Evolutionary conservation across 2,329 filamentous ascomycete species (phyloP).

Genomic region (Ceratocystis huliohia): DNA sequence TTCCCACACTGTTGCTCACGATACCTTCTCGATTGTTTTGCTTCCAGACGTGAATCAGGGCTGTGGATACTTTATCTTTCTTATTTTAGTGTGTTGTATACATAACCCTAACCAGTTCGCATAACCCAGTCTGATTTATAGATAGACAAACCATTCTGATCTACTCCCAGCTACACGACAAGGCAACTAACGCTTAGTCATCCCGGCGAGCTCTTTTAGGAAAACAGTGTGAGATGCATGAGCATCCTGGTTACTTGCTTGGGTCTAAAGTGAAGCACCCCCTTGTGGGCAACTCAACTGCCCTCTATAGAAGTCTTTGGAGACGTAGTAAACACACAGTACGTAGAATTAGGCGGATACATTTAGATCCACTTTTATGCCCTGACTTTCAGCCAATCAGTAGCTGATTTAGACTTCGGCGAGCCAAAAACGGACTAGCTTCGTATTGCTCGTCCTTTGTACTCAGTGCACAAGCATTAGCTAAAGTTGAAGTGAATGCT

Average conservation of each 20-base stretch:
- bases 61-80: no score
- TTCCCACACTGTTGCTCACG: no score
- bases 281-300: background rate
- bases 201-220: conserved; percentile 18
- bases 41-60: background rate
- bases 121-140: no score
- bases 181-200: conserved; percentile 10
- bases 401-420: conserved; percentile 3
- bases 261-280: no score
- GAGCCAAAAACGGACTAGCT: conserved; percentile 21
- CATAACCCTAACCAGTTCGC: no score
- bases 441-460: conserved; percentile 12
- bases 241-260: no score
- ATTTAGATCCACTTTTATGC: background rate
- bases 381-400: conserved; percentile 11
- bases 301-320: background rate
- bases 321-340: background rate
- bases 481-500: no score
- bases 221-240: background rate
- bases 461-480: no score
- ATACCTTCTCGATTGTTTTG: background rate
- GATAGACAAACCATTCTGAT: no score
- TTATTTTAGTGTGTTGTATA: background rate
- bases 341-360: background rate
- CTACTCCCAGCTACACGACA: no score